Evolutionary conservation across 2,329 filamentous ascomycete species (phyloP), one percentile per base, ranked within the genome.

Genomic region (Zasmidium cellare): DNA sequence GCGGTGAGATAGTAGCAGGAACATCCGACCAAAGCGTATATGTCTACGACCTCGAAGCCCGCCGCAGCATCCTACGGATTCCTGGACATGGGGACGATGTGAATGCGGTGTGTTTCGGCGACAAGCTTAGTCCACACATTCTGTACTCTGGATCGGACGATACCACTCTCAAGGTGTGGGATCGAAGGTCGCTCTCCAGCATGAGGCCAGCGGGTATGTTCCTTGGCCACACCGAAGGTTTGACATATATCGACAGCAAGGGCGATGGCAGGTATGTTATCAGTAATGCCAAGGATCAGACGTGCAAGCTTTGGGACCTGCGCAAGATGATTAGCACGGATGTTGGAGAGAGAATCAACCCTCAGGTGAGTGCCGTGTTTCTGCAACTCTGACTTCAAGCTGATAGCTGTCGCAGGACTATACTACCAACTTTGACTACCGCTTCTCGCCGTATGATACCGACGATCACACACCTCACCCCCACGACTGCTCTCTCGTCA

Each of bases 71-170:
- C 28, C 85, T 97, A 55, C 84, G 86, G 49, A 85, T 96, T 23
- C 79, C 80, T 16, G 92, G 91, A 0, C 94, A 99, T 70, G 79
- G 85, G 3, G 86, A 96, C 66, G 92, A 99, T 72, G 93, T 97
- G 55, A 99, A 97, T 67, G 94, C 94, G 3, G 94, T 99, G 0
- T 97, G 92, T 74, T 97, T 96, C 69, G 94, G 92, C 1, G 92
- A 97, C 74, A 87, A 87, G 60, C 84, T 84, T 25, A 96, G 91
- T 0, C 93, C 94, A 1, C 92, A 99, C 71, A 93, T 97, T 60
- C 81, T 99, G 2, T 97, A 97, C 76, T 97, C 92, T 0, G 94
- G 94, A 19, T 96, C 92, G 0, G 94, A 99, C 70, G 94, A 99
- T 71, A 88, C 90, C 1, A 96, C 91, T 0, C 84, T 97, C 68